Conservation (phyloP, 2,329 filamentous ascomycete genomes). For the Cytospora mali region DNA sequence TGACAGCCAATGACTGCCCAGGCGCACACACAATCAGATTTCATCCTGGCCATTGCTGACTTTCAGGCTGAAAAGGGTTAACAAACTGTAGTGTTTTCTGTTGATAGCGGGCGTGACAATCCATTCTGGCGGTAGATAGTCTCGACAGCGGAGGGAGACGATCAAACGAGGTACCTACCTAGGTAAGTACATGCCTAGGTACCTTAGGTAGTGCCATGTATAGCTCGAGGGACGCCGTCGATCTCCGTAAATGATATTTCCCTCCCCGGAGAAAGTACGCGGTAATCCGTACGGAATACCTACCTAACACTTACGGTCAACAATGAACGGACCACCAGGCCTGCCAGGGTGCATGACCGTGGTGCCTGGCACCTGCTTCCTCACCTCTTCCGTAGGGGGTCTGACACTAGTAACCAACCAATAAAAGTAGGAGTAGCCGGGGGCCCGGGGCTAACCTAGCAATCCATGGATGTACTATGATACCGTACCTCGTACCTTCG, state of each 20-base stretch:
- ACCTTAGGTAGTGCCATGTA: no score
- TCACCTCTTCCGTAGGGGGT: not conserved
- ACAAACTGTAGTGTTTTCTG: not conserved
- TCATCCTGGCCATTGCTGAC: not conserved
- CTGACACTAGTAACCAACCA: not conserved
- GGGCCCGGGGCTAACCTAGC: not conserved
- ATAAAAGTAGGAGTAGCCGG: not conserved
- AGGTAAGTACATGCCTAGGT: no score
- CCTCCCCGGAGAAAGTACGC: not conserved
- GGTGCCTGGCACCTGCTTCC: slow-evolving; percentile 1
- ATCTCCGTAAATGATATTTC: not conserved
- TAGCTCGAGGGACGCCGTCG: not conserved
- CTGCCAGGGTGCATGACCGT: not conserved
- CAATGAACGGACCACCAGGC: not conserved
- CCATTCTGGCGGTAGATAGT: not conserved
- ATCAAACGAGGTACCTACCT: not conserved
- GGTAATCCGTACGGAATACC: not conserved
- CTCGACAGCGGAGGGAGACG: not conserved
- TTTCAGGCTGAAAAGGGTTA: not conserved
- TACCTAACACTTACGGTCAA: not conserved
- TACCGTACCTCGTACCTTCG: slow-evolving; percentile 22
- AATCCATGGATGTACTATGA: slow-evolving; percentile 8
- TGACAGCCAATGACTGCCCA: not conserved
- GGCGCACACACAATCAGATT: not conserved
- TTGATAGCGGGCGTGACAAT: not conserved